Conservation (phyloP, 768 basidiomycete species). For the Inosperma sp. region DNA sequence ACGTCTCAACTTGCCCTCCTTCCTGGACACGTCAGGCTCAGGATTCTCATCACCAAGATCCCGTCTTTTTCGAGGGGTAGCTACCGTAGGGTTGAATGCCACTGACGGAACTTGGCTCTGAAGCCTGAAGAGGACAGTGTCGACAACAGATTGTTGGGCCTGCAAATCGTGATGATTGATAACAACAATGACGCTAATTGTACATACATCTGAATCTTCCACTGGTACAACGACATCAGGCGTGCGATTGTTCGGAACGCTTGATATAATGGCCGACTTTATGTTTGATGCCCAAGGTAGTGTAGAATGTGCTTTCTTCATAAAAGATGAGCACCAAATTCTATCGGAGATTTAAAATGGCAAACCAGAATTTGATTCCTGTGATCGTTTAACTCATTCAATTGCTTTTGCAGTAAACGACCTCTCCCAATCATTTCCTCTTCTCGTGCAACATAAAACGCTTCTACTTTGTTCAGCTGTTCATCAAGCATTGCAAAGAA, state of each 20-base stretch:
- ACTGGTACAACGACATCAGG: neutral
- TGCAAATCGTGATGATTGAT: no score
- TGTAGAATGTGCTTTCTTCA: conserved; percentile 18
- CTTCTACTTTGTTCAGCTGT: conserved; percentile 81
- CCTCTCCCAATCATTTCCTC: conserved; percentile 51
- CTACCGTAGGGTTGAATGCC: neutral
- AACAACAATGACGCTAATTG: neutral
- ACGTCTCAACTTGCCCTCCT: no score
- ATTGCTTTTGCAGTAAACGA: conserved; percentile 55
- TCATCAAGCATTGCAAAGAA: conserved; percentile 78
- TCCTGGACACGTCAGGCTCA: no score
- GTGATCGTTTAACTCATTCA: conserved; percentile 71
- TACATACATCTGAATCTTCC: neutral
- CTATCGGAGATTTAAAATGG: neutral
- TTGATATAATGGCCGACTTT: conserved; percentile 13
- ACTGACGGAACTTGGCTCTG: neutral
- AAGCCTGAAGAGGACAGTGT: neutral
- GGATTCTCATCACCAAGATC: neutral
- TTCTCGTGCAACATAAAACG: conserved; percentile 74
- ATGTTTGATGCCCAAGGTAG: conserved; percentile 18
- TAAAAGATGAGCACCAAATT: neutral
- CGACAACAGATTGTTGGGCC: no score
- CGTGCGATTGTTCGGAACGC: neutral
- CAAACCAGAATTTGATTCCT: conserved; percentile 53
- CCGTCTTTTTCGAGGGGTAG: neutral